These are phyloP conservation scores for Apiospora sp. DNA, from an alignment of 2,329 filamentous ascomycete species.

Conservation along the genomic window DNA sequence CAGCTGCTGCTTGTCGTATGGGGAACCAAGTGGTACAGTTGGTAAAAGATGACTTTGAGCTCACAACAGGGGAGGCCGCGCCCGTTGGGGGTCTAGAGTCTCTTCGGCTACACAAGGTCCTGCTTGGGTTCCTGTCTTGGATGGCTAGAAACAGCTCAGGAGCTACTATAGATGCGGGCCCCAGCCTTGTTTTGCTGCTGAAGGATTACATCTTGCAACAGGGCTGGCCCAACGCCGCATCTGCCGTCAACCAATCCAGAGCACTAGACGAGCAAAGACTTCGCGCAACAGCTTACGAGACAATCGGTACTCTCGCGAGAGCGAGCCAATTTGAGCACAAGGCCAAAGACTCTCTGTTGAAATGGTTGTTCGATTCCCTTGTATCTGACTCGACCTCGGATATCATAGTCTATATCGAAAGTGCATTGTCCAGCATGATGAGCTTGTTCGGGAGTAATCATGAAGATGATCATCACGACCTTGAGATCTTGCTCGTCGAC, in stretches of 20 bases:
- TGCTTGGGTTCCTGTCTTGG: conserved; percentile 90
- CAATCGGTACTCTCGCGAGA: conserved; percentile 81
- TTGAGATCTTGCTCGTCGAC: conserved; percentile 67
- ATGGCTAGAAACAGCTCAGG: conserved; percentile 76
- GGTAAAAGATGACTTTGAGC: conserved; percentile 71
- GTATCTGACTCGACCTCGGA: conserved; percentile 79
- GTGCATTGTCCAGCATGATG: conserved; percentile 79
- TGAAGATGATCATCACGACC: conserved; percentile 43
- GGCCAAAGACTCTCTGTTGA: conserved; percentile 62
- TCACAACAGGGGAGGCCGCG: conserved; percentile 40
- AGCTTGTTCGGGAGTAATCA: conserved; percentile 49
- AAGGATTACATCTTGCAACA: conserved; percentile 78
- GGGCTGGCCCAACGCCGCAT: conserved; percentile 76
- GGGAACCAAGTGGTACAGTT: conserved; percentile 72
- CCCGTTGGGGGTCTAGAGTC: conserved; percentile 72
- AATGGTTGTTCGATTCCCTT: conserved; percentile 86
- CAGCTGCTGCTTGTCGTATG: conserved; percentile 74
- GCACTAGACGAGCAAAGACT: conserved; percentile 70
- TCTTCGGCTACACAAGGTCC: conserved; percentile 79
- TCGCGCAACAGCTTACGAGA: conserved; percentile 86
- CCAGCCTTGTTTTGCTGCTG: conserved; percentile 72
- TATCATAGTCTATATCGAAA: conserved; percentile 87
- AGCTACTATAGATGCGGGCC: conserved; percentile 65
- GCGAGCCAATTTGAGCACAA: conserved; percentile 64
- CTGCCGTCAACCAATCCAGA: conserved; percentile 52